A percentile compares a stretch with the other conserved stretches of the same genome.
phyloP scores from a whole-genome alignment of 1,284 basidiomycete species.

The Tilletia caries region DNA sequence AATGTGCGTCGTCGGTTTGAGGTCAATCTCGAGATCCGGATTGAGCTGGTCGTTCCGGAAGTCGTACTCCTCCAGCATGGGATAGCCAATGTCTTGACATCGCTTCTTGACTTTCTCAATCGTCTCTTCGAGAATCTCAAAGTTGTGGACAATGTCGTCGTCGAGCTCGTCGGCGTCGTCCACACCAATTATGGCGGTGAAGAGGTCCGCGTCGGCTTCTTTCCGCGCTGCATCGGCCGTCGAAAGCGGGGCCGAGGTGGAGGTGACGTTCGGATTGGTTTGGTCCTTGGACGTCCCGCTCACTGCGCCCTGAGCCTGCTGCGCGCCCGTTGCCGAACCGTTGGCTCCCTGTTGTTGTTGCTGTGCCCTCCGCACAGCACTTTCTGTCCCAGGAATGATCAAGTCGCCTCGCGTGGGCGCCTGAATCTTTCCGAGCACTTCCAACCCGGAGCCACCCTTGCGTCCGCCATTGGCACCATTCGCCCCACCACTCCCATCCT shows the following conservation, averaged over 20 bases:
- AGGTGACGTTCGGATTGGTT: not conserved
- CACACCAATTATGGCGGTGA: conserved; percentile 52
- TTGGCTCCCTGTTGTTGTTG: conserved; percentile 19
- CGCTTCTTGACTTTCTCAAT: conserved; percentile 53
- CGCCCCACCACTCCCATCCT: conserved; percentile 8
- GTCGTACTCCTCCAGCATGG: conserved; percentile 54
- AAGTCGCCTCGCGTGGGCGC: conserved; percentile 45
- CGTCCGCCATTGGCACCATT: not conserved
- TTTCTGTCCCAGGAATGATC: conserved; percentile 44
- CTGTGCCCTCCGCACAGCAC: conserved; percentile 31
- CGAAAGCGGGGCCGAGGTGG: conserved; percentile 15
- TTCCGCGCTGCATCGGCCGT: conserved; percentile 26
- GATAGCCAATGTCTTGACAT: conserved; percentile 51
- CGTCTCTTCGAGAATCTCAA: conserved; percentile 49
- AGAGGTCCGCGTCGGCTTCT: conserved; percentile 48
- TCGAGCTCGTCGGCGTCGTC: conserved; percentile 51
- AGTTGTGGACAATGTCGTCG: conserved; percentile 52
- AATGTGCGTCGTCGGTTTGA: conserved; percentile 52
- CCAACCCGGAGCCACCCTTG: conserved; percentile 21
- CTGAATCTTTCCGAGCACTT: conserved; percentile 35
- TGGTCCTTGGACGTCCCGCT: not conserved
- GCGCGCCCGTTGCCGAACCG: conserved; percentile 19
- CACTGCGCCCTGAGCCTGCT: conserved; percentile 5
- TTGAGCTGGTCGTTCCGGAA: conserved; percentile 52
- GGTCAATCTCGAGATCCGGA: conserved; percentile 51